Conservation (phyloP, 2,329 filamentous ascomycete species). For the Colletotrichum endophyticum region DNA sequence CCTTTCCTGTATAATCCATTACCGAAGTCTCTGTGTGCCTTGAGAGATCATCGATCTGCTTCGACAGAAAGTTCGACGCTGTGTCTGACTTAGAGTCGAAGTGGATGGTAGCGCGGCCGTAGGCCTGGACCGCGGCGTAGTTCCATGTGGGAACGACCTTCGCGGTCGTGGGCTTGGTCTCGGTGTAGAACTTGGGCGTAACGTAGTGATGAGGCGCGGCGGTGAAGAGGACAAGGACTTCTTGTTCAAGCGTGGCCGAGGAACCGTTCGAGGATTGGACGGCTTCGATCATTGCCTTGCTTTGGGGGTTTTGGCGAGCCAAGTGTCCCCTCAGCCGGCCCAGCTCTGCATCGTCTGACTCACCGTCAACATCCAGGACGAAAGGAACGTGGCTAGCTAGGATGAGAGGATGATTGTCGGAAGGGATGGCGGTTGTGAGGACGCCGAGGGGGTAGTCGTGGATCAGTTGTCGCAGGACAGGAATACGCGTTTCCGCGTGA, state of each 20-base stretch:
- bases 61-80: conserved; percentile 51
- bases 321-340: conserved; percentile 64
- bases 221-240: conserved; percentile 70
- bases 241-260: conserved; percentile 44
- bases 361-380: conserved; percentile 55
- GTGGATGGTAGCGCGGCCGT: conserved; percentile 61
- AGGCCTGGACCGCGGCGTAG: conserved; percentile 69
- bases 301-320: conserved; percentile 67
- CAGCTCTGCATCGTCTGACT: conserved; percentile 42
- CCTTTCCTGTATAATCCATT: conserved; percentile 58
- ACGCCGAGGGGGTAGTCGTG: conserved; percentile 65
- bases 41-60: conserved; percentile 59
- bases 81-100: conserved; percentile 51
- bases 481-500: conserved; percentile 57
- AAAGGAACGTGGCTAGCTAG: conserved; percentile 67
- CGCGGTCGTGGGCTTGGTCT: conserved; percentile 67
- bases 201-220: conserved; percentile 64
- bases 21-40: conserved; percentile 53
- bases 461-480: conserved; percentile 59
- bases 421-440: conserved; percentile 65
- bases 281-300: conserved; percentile 62
- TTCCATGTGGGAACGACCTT: conserved; percentile 78
- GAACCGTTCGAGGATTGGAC: background rate
- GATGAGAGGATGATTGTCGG: conserved; percentile 50
- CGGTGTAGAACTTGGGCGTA: conserved; percentile 70